Evolutionary conservation across 202 grass and related monocot species (phyloP).

Genomic region (Digitaria exilis): DNA sequence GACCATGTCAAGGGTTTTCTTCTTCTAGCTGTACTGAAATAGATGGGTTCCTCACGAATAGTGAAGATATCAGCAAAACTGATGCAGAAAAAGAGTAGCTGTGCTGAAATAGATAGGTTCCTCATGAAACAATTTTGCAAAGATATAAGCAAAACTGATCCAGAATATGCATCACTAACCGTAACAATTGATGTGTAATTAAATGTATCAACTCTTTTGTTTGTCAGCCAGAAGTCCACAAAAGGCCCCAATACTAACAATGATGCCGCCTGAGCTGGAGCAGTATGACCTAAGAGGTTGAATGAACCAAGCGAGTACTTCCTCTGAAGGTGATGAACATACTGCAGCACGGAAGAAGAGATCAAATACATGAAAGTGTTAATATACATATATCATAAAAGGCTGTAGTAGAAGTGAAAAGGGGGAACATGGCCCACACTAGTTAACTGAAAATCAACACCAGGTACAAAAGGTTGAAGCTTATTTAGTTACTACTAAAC

Average conservation of each 20-base stretch:
- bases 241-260: slow-evolving; percentile 64
- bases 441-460: background rate
- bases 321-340: slow-evolving; percentile 69
- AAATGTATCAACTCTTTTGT: slow-evolving; percentile 61
- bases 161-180: slow-evolving; percentile 15
- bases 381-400: background rate
- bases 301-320: slow-evolving; percentile 73
- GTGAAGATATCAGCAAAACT: too few species aligned
- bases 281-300: slow-evolving; percentile 71
- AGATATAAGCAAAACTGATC: background rate
- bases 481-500: background rate
- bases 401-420: background rate
- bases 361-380: background rate
- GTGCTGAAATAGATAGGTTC: background rate
- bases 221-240: slow-evolving; percentile 62
- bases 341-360: slow-evolving; percentile 40
- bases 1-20: background rate
- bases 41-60: background rate
- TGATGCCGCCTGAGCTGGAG: slow-evolving; percentile 64
- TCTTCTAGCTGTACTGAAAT: background rate
- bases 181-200: slow-evolving; percentile 30
- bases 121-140: background rate
- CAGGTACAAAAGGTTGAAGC: background rate
- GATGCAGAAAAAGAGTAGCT: background rate
- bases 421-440: background rate